phyloP scores from a whole-genome alignment of 169 alveolate species.

The Plasmodium vivax region DNA sequence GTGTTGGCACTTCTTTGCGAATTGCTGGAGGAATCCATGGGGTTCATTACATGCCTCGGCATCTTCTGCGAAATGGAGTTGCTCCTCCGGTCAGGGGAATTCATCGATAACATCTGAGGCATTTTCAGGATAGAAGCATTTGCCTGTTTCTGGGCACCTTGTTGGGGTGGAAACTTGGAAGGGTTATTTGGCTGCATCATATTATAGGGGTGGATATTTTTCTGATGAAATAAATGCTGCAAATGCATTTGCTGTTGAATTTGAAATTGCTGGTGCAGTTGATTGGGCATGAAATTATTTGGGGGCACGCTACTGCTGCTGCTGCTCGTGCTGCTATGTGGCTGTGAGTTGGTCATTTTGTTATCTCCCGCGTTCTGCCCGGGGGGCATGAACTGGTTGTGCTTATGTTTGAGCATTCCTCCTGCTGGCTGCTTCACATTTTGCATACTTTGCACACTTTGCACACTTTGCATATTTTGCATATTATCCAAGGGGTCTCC shows the following conservation, averaged over 20 bases:
- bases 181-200: slow-evolving; percentile 5
- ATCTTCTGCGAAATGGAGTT: slow-evolving; percentile 34
- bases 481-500: slow-evolving; percentile 12
- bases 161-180: slow-evolving; percentile 28
- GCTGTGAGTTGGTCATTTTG: slow-evolving; percentile 20
- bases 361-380: slow-evolving; percentile 6
- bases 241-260: slow-evolving; percentile 64
- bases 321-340: background rate
- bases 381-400: background rate
- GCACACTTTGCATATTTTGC: background rate
- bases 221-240: slow-evolving; percentile 56
- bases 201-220: slow-evolving; percentile 34
- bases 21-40: slow-evolving; percentile 21
- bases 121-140: slow-evolving; percentile 52
- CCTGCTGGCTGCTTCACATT: slow-evolving; percentile 42
- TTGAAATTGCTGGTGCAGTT: slow-evolving; percentile 43
- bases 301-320: background rate
- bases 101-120: slow-evolving; percentile 27
- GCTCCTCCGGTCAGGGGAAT: slow-evolving; percentile 53
- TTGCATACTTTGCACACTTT: background rate
- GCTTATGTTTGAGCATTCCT: slow-evolving; percentile 27
- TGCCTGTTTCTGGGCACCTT: slow-evolving; percentile 19
- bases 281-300: slow-evolving; percentile 41
- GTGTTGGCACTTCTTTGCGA: slow-evolving; percentile 9
- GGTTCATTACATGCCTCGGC: slow-evolving; percentile 19